Percentiles rank a stretch among this genome's conserved stretches.
These are phyloP conservation scores for Didymella glomerata DNA, from an alignment of 2,329 filamentous ascomycete species.

Conservation along the genomic window DNA sequence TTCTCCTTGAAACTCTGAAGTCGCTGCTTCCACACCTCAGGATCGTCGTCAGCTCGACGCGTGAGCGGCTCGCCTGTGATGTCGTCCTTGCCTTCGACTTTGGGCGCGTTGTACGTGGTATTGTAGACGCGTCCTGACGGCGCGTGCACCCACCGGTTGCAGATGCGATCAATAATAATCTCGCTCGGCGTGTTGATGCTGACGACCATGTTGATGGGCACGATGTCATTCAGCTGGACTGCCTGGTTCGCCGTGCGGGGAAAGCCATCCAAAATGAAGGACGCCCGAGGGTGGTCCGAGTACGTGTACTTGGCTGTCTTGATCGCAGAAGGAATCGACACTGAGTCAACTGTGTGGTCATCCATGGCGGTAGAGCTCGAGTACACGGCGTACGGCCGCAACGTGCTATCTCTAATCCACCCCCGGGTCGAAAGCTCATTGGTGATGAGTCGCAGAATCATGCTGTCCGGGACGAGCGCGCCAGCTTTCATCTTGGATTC, in stretches of 20 bases:
- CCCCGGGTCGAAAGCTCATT: conserved; percentile 85
- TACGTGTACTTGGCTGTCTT: conserved; percentile 54
- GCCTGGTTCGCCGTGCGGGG: conserved; percentile 88
- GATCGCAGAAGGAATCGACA: conserved; percentile 53
- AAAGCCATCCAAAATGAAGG: conserved; percentile 96
- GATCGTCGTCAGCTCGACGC: conserved; percentile 84
- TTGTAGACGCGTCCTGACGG: conserved; percentile 95
- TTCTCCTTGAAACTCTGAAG: conserved; percentile 87
- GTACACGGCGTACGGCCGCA: conserved; percentile 58
- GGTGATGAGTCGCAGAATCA: conserved; percentile 92
- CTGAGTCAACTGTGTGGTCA: conserved; percentile 51
- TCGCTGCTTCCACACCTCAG: conserved; percentile 83
- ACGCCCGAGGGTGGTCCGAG: conserved; percentile 77
- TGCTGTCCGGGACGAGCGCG: conserved; percentile 86
- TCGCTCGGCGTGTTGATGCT: conserved; percentile 84
- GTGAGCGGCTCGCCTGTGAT: conserved; percentile 86
- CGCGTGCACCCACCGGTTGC: conserved; percentile 91
- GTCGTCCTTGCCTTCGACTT: conserved; percentile 82
- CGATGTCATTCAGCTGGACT: conserved; percentile 74
- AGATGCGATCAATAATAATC: conserved; percentile 88
- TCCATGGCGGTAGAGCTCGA: conserved; percentile 45
- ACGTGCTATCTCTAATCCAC: conserved; percentile 71
- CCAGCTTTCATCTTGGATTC: conserved; percentile 88
- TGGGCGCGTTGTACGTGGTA: conserved; percentile 87
- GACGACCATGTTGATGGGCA: conserved; percentile 95